Base-by-base conservation (phyloP, 495 filamentous ascomycete species). In the Clohesyomyces aquaticus region DNA sequence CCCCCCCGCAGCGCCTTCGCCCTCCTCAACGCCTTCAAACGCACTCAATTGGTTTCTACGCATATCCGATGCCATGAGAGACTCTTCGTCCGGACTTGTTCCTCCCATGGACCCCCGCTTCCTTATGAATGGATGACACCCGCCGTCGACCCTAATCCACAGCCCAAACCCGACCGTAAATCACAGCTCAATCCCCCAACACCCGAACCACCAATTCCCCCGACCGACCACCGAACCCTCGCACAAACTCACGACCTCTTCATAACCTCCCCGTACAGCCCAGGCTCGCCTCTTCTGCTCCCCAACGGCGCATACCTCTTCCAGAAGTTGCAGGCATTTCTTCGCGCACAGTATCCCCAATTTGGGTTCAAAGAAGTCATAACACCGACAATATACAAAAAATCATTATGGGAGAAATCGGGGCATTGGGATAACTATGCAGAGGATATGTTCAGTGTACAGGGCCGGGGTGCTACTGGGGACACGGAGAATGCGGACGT, bases 361-460 rank as follows among this genome's bases (percentile, higher is more conserved):
- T 95, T 92, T 76, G 93, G 91, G 55, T 96, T 95, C 77, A 81
- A 90, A 61, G 93, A 97, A 74, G 93, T 97, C 61, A 83, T 96
- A 59, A 96, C 92, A 2, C 93, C 93, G 2, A 95, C 88, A 27
- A 95, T 97, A 63, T 97, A 95, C 81, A 97, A 96, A 75, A 87
- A 87, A 70, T 86, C 89, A 0, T 78, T 97, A 52, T 97, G 93
- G 93, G 85, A 90, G 69, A 86, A 85, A 52, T 94, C 90, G 3
- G 93, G 93, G 1, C 93, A 97, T 68, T 90, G 93, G 85, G 87
- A 93, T 35, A 96, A 96, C 74, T 97, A 96, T 76, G 88, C 89
- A 65, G 87, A 96, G 71, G 91, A 96, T 70, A 97, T 97, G 93
- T 97, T 91, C 78, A 87, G 88, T 58, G 93, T 96, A 26, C 88